Conservation (phyloP, 2,329 filamentous ascomycete genomes). For the Nigrograna mackinnonii region DNA sequence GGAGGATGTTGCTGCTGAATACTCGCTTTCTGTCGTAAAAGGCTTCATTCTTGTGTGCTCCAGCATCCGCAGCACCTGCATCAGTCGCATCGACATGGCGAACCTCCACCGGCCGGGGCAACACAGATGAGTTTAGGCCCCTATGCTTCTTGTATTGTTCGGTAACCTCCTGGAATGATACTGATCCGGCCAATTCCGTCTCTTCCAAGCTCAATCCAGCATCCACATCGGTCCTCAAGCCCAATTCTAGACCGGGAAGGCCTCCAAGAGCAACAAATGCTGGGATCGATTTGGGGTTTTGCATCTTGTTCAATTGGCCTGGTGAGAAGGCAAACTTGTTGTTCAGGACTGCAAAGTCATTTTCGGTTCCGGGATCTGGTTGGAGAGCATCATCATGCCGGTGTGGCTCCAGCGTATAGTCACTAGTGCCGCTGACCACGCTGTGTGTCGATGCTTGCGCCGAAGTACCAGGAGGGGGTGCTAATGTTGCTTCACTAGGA, state of each 20-base stretch:
- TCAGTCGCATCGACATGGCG: constrained; percentile 14
- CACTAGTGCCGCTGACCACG: constrained; percentile 16
- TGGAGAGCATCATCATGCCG: constrained; percentile 25
- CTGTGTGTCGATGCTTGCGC: constrained; percentile 21
- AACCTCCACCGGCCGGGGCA: constrained; percentile 16
- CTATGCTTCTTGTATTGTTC: constrained; percentile 29
- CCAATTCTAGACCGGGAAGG: constrained; percentile 55
- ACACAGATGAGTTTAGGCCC: constrained; percentile 16
- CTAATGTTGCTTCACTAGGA: constrained; percentile 24
- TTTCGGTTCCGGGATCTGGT: constrained; percentile 27
- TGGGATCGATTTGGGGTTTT: constrained; percentile 54
- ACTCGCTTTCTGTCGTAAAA: constrained; percentile 63
- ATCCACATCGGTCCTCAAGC: constrained; percentile 53
- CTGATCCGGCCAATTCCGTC: constrained; percentile 45
- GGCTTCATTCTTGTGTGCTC: constrained; percentile 16
- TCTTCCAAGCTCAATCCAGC: constrained; percentile 58
- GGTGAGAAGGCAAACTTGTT: constrained; percentile 61
- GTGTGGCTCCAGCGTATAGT: constrained; percentile 23
- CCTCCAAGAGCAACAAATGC: constrained; percentile 59
- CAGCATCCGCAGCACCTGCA: constrained; percentile 12
- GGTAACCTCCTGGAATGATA: constrained; percentile 56
- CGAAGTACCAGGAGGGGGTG: constrained; percentile 16
- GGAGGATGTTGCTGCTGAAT: constrained; percentile 64
- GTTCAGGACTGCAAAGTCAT: constrained; percentile 28
- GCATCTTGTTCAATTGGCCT: constrained; percentile 57